Evolutionary conservation across 1,284 basidiomycete species (phyloP).

Genomic region (Wolfiporia cocos): DNA sequence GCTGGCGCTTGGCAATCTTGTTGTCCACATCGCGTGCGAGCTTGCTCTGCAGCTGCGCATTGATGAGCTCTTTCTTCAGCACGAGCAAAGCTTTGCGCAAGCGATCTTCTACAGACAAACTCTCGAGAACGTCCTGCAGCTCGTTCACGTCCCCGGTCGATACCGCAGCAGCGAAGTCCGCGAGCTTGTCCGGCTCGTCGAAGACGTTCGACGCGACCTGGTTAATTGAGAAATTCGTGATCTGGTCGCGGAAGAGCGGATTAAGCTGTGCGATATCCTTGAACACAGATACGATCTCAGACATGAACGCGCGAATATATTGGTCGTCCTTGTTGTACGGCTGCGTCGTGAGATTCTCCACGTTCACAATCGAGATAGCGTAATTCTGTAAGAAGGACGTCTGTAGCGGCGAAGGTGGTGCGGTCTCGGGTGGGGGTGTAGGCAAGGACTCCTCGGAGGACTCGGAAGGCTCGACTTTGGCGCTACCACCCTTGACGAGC

Average conservation of each 20-base stretch:
- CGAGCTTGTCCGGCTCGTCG: constrained; percentile 97
- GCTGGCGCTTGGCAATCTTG: constrained; percentile 96
- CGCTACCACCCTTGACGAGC: constrained; percentile 60
- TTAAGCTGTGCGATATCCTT: constrained; percentile 98
- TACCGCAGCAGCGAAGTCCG: constrained; percentile 97
- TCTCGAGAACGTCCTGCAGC: constrained; percentile 92
- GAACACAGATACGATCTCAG: constrained; percentile 96
- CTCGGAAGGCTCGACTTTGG: constrained; percentile 40
- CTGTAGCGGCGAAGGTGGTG: constrained; percentile 51
- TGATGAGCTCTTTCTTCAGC: constrained; percentile 97
- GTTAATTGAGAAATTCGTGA: constrained; percentile 94
- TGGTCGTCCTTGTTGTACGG: constrained; percentile 93
- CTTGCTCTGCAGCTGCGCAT: constrained; percentile 93
- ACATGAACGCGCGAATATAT: constrained; percentile 93
- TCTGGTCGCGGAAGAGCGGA: constrained; percentile 97
- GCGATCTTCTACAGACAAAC: constrained; percentile 82
- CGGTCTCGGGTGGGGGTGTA: constrained; percentile 31
- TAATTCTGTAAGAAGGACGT: constrained; percentile 91
- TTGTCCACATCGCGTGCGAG: constrained; percentile 92
- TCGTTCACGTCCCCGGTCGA: constrained; percentile 89
- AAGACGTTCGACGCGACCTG: constrained; percentile 97
- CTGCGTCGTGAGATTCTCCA: constrained; percentile 78
- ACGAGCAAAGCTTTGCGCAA: constrained; percentile 89
- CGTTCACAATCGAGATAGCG: constrained; percentile 86
- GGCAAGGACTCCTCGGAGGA: constrained; percentile 26